Conservation (phyloP, 768 basidiomycete species). For the Trametes sanguinea region DNA sequence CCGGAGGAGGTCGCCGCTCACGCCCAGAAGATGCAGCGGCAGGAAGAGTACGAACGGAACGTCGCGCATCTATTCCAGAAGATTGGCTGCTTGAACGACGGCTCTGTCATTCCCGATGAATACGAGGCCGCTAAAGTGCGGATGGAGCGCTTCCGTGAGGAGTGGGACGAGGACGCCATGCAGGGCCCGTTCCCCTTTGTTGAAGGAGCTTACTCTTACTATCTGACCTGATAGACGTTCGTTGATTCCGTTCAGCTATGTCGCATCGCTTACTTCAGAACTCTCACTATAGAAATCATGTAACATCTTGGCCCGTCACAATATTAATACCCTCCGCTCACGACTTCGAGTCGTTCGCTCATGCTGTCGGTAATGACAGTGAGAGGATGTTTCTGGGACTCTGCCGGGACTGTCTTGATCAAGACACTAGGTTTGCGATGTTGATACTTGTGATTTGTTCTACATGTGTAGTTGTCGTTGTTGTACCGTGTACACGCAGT, state of each 20-base stretch:
- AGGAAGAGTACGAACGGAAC: slow-evolving; percentile 1
- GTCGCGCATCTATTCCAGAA: background rate
- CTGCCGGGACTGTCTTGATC: background rate
- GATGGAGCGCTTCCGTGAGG: background rate
- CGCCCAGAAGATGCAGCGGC: background rate
- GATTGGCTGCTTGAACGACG: background rate
- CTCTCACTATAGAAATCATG: too few species aligned
- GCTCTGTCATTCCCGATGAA: background rate
- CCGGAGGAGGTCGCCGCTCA: slow-evolving; percentile 1
- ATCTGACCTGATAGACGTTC: background rate
- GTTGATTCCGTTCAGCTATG: too few species aligned
- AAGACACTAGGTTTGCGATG: background rate
- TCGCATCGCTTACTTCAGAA: too few species aligned
- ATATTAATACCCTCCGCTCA: too few species aligned
- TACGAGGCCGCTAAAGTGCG: slow-evolving; percentile 1
- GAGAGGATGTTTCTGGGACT: background rate
- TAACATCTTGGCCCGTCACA: too few species aligned
- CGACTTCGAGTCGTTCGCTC: too few species aligned
- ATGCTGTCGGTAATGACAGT: too few species aligned
- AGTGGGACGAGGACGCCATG: slow-evolving; percentile 7
- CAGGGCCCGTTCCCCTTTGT: slow-evolving; percentile 12
- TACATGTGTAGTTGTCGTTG: too few species aligned
- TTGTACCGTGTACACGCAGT: too few species aligned
- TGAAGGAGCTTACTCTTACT: background rate
- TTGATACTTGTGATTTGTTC: too few species aligned